Conservation (phyloP, 768 basidiomycete genomes). For the Chalciporus piperatus region DNA sequence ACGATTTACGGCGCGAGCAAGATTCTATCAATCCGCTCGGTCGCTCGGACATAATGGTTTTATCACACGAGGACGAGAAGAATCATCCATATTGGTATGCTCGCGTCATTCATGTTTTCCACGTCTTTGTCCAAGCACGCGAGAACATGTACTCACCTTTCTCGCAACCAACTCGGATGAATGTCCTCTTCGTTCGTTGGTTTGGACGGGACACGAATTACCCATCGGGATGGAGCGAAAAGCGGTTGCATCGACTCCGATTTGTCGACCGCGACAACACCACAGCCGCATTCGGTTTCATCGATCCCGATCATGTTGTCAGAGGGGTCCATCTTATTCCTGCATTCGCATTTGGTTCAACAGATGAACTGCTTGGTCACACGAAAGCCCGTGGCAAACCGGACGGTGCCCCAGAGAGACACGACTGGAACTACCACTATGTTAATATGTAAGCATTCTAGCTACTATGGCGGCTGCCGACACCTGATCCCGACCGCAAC, state of each 20-base stretch:
- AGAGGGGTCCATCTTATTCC: slow-evolving; percentile 43
- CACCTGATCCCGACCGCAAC: background rate
- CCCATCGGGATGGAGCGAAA: slow-evolving; percentile 23
- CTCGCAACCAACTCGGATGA: slow-evolving; percentile 21
- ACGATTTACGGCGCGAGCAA: slow-evolving; percentile 27
- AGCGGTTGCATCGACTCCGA: slow-evolving; percentile 35
- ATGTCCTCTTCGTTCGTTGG: slow-evolving; percentile 44
- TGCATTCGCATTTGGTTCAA: slow-evolving; percentile 25
- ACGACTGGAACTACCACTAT: slow-evolving; percentile 32
- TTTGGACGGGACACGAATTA: slow-evolving; percentile 27
- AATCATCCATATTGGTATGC: slow-evolving; percentile 40
- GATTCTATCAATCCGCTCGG: slow-evolving; percentile 37
- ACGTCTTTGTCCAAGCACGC: slow-evolving; percentile 6
- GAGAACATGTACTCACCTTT: background rate
- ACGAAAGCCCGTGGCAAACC: background rate
- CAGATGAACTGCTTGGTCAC: slow-evolving; percentile 6
- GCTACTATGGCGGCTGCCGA: too few relatives aligned
- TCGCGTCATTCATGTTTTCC: slow-evolving; percentile 12
- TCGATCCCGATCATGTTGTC: slow-evolving; percentile 42
- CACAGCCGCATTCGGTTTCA: slow-evolving; percentile 39
- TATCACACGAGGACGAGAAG: slow-evolving; percentile 24
- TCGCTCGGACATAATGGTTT: slow-evolving; percentile 37
- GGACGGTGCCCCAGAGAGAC: background rate
- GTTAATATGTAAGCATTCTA: slow-evolving; percentile 34
- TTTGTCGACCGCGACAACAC: slow-evolving; percentile 33